Conservation (phyloP, 2,329 filamentous ascomycete species). For the Venturia effusa region DNA sequence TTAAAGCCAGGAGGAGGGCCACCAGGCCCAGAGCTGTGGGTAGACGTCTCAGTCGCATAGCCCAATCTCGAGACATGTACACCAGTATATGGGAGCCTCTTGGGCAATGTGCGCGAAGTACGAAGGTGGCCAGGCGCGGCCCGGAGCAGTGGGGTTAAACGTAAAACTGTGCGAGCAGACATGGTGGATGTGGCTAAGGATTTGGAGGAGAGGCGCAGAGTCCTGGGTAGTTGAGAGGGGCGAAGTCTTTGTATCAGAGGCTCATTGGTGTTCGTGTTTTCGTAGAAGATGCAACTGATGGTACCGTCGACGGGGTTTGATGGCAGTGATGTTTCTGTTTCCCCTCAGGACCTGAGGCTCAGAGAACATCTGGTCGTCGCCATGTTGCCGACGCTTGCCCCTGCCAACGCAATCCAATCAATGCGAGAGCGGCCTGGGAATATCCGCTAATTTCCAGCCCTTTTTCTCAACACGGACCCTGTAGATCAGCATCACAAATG, state of each 20-base stretch:
- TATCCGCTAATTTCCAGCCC: neutral
- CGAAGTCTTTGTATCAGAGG: neutral
- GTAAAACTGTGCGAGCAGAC: slow-evolving; percentile 2
- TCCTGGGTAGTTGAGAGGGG: neutral
- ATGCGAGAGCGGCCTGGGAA: neutral
- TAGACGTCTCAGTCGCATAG: slow-evolving; percentile 33
- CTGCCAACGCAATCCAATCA: neutral
- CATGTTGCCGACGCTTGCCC: neutral
- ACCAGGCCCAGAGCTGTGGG: slow-evolving; percentile 14
- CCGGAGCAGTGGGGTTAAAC: slow-evolving; percentile 32
- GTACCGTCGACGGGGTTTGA: neutral
- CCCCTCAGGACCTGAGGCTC: neutral
- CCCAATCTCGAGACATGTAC: neutral
- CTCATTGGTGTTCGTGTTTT: neutral
- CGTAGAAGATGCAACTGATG: neutral
- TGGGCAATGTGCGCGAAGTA: slow-evolving; percentile 35
- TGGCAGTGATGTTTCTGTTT: neutral
- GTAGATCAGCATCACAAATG: too few species aligned
- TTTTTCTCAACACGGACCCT: neutral
- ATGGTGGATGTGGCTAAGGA: slow-evolving; percentile 29
- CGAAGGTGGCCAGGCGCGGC: slow-evolving; percentile 43
- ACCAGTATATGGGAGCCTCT: slow-evolving; percentile 37
- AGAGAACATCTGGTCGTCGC: neutral
- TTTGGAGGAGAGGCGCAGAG: slow-evolving; percentile 17
- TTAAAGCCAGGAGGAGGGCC: slow-evolving; percentile 82